phyloP scores from a whole-genome alignment of 805 yeast species.

The Wickerhamiella azymoides region DNA sequence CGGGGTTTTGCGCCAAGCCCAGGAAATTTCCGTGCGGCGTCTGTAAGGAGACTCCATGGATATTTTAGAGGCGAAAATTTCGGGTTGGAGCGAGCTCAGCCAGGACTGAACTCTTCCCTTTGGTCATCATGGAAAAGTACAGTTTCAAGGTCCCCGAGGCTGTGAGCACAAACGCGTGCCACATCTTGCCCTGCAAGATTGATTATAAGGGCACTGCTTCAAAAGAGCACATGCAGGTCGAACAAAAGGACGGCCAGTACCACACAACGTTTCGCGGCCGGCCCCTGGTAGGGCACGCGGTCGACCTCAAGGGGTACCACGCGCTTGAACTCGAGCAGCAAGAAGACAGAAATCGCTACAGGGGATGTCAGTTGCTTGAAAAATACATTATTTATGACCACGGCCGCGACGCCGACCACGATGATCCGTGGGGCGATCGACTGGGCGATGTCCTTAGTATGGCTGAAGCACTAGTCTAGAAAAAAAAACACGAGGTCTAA shows the following conservation, averaged over 20 bases:
- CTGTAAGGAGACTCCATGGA: no score
- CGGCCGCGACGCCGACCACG: slow-evolving; percentile 1
- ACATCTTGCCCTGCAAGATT: slow-evolving; percentile 16
- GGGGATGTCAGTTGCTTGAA: slow-evolving; percentile 4
- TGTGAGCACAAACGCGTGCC: slow-evolving; percentile 1
- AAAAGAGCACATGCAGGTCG: slow-evolving; percentile 8
- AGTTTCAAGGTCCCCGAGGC: slow-evolving; percentile 2
- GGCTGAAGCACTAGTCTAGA: neutral
- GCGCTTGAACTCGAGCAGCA: slow-evolving; percentile 13
- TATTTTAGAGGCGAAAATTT: no score
- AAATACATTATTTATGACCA: slow-evolving; percentile 6
- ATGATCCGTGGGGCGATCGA: slow-evolving; percentile 10
- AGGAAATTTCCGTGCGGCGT: no score
- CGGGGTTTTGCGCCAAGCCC: no score
- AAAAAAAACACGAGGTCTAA: no score
- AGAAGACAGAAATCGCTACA: slow-evolving; percentile 9
- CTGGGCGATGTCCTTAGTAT: slow-evolving; percentile 10
- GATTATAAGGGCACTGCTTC: slow-evolving; percentile 13
- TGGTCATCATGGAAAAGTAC: slow-evolving; percentile 3
- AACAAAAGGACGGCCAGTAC: neutral
- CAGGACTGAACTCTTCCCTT: no score
- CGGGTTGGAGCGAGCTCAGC: no score
- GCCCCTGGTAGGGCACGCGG: slow-evolving; percentile 13
- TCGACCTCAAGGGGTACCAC: slow-evolving; percentile 14
- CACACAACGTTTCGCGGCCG: slow-evolving; percentile 15